Conservation (phyloP, 495 filamentous ascomycete species). For the Hypoxylon lenormandii region DNA sequence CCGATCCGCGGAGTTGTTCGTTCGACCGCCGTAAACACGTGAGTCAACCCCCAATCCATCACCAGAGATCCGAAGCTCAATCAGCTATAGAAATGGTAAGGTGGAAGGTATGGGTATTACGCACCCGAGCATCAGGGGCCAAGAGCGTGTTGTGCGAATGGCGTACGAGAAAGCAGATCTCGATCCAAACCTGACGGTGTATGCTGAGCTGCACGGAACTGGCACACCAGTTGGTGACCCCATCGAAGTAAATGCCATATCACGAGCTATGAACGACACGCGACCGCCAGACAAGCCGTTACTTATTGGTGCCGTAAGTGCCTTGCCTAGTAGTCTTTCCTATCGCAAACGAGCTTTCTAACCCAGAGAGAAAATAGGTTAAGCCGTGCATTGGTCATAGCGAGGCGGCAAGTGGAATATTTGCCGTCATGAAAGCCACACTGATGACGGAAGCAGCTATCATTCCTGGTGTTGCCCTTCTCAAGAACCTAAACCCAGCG, state of each 20-base stretch:
- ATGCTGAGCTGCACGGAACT: constrained; percentile 59
- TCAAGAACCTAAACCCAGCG: constrained; percentile 65
- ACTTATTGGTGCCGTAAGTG: constrained; percentile 67
- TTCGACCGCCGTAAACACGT: constrained; percentile 58
- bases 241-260: constrained; percentile 58
- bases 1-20: constrained; percentile 69
- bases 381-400: constrained; percentile 63
- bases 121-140: constrained; percentile 10
- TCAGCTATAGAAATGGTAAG: constrained; percentile 8
- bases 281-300: constrained; percentile 51
- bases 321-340: constrained; percentile 63
- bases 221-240: constrained; percentile 67
- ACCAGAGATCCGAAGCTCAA: neutral
- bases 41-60: constrained; percentile 1
- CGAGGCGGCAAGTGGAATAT: constrained; percentile 58
- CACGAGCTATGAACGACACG: constrained; percentile 53
- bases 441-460: constrained; percentile 66
- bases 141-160: constrained; percentile 5
- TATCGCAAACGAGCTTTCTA: neutral
- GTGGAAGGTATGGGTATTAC: constrained; percentile 12
- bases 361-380: constrained; percentile 38
- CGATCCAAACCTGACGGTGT: constrained; percentile 49
- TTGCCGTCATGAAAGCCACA: constrained; percentile 67
- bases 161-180: constrained; percentile 49
- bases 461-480: constrained; percentile 60